Base-by-base conservation (phyloP, 129 eudicot genomes). In the Flaveria linearis region DNA sequence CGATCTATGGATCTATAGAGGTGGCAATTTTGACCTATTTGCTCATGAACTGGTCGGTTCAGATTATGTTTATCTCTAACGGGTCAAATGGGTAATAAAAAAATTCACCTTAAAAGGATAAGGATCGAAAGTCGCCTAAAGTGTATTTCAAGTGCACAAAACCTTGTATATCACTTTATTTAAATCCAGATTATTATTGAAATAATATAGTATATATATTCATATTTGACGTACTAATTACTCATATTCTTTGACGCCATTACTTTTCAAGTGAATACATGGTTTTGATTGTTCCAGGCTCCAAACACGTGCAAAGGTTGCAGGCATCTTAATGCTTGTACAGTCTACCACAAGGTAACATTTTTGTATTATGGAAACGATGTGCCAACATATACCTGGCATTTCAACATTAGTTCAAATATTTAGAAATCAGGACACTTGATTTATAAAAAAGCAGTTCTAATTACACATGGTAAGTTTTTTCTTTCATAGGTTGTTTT, bases 281-380 rank as follows among this genome's bases (percentile, higher is more conserved):
- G 70, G 49, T 68, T 47, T 47, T 51, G 71, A 43, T 52, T 17
- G n/a, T 74, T 91, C 68, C 87, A 95, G 99, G 86, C 71, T 73
- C 90, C 90, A 78, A 89, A 86, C 79, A 91, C 87, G 82, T 95
- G 99, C 86, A 91, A 74, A 86, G 46, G 85, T 58, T 95, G 99
- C 74, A 87, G 97, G 73, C 99, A 95, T 75, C 92, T 95, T 64
- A 85, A 83, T 76, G 97, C 85, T 68, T 95, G 99, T 75, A 65
- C 92, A 52, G 78, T 85, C 71, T 91, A 95, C 69, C 99, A 95
- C 79, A 95, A 91, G 96, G 99, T 88, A 80, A 42, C 51, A 25
- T 57, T 66, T 76, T 23, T 51, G 72, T 50, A 60, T 9, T 45
- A 45, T 76, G 65, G 11, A 76, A 64, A 50, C 30, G 70, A 14